These are phyloP conservation scores for Pseudogymnoascus sp. DNA, from an alignment of 2,329 filamentous ascomycete genomes.

Conservation along the genomic window DNA sequence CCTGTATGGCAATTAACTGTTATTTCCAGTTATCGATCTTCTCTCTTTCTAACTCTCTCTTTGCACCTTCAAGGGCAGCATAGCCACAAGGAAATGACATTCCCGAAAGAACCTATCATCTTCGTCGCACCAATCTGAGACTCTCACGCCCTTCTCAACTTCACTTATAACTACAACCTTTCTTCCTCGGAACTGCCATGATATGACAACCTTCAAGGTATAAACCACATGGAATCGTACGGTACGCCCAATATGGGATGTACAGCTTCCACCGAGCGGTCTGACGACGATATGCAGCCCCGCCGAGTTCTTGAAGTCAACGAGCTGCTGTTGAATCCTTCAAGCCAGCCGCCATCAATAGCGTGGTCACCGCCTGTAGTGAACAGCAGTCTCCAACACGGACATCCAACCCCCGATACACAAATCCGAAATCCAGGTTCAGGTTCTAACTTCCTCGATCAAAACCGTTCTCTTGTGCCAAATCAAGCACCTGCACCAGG, in stretches of 20 bases:
- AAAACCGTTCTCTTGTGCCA: background rate
- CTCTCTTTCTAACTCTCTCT: background rate
- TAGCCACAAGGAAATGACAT: background rate
- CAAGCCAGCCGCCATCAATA: background rate
- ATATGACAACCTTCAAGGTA: background rate
- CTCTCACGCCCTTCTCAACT: background rate
- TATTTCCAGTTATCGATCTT: background rate
- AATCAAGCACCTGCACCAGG: background rate
- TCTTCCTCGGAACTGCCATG: background rate
- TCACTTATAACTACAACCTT: background rate
- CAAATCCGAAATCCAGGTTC: background rate
- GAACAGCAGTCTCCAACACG: background rate
- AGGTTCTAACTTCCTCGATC: background rate
- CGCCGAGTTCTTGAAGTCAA: background rate
- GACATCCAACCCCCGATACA: background rate
- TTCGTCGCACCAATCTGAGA: background rate
- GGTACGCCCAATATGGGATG: background rate
- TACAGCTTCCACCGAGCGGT: background rate
- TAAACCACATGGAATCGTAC: background rate
- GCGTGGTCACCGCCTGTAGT: background rate
- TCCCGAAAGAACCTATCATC: background rate
- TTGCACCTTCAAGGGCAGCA: background rate
- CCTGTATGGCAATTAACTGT: background rate
- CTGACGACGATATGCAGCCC: background rate
- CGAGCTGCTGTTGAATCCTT: background rate